Evolutionary conservation across 768 basidiomycete species (phyloP), one percentile per base, ranked within the genome.

Genomic region (Clavulina sp.): DNA sequence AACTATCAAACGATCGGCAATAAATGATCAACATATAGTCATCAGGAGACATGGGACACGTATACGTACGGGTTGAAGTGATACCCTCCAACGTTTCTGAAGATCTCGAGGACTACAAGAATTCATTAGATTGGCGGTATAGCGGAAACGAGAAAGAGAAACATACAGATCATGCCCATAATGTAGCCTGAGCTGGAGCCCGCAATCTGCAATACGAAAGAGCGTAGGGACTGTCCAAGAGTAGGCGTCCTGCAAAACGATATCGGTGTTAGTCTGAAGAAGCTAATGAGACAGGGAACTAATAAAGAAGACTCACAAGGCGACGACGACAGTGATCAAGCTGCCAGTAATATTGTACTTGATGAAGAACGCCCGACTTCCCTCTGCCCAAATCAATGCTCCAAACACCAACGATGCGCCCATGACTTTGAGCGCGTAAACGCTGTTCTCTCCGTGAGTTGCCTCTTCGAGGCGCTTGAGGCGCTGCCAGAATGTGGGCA

Each of bases 321-420:
- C 63, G 33, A 64, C 61, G 26, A 63, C 57, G 24, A 65, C 55
- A 2, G 64, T 65, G 32, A 65, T 53, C 23, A 64, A 50, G 6
- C 63, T 62, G 3, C 57, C 54, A 0, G 61, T 63, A 28, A 65
- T 40, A 29, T 52, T 51, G 44, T 60, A 63, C 33, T 54, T 51
- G 24, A 61, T 59, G 54, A 62, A 63, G 57, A 60, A 64, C 4
- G 23, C 44, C 33, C 60, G 43, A 4, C 60, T 54, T 3, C 51
- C 49, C 4, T 60, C 50, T 1, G 62, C 63, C 21, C 60, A 61
- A 3, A 64, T 53, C 21, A 65, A 52, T 18, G 59, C 58, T 4
- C 60, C 59, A 52, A 59, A 65, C 3, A 62, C 59, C 0, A 59
- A 54, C 4, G 60, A 60, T 13, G 57, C 55, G 4, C 54, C 55